Base-by-base conservation (phyloP, 192 early-diverging fungal genomes). In the Rhizophagus prolifer region DNA sequence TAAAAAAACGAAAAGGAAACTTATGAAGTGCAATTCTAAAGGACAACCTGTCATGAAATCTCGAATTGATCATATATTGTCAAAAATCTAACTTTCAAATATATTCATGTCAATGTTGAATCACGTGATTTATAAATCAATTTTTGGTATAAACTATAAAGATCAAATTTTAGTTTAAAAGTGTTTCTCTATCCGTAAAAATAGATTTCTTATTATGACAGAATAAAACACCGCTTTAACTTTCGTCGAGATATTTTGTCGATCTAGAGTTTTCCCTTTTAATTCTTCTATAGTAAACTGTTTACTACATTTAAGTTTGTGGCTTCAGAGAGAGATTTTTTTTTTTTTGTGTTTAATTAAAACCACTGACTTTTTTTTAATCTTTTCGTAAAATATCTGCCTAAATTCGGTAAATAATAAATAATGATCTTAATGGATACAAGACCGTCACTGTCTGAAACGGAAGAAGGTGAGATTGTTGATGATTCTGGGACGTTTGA, bases 381-480 rank as follows among this genome's bases (percentile, higher is more conserved):
- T 67, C 65, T 70, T 70, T 70, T 34, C n/a, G 23, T 47, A 47
- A 70, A 47, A 47, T 47, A 47, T 26, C 13, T 6, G 23, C 44
- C 12, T 38, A 67, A 21, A 67, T 38, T 34, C 31, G n/a, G n/a
- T 21, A 44, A 38, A 50, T 47, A 30, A 47, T 13, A 70, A 70
- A 70, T 30, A 50, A 70, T 70, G 44, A 26, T 50, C 44, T 70
- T 70, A 68, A 70, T 70, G 68, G 68, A 70, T 47, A 70, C 75
- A 30, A 76, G 68, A 68, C 21, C 61, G 58, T 47, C 75, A 69
- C 30, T 68, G 12, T 76, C 75, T 26, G 75, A 76, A 66, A 66
- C 65, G 12, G 75, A 76, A 68, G 75, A 76, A 76, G 75, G 75
- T 59, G 75, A 76, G 66, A 76, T 76, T 41, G 66, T 76, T 36